Base-by-base conservation (phyloP, 129 eudicot species). In the Rutidosis leptorrhynchoides region DNA sequence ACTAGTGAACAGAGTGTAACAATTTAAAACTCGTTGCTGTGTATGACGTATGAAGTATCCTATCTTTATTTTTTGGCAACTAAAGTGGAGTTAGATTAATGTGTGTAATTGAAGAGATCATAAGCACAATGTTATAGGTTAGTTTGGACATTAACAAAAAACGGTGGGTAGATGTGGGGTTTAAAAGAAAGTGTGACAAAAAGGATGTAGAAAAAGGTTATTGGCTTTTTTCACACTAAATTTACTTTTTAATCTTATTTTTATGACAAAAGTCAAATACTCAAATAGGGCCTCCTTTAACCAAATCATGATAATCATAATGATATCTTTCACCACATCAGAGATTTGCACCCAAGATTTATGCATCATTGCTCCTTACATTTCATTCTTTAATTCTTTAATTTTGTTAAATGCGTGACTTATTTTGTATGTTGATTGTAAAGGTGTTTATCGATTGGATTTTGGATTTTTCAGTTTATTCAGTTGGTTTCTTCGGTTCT, bases 51-150 rank as follows among this genome's bases (percentile, higher is more conserved):
- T 9, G 4, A 37, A 46, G 21, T 56, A 56, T 56, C 20, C 25
- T 37, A 37, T 37, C 16, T 56, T 54, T 55, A 55, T 24, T 30
- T 55, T 55, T 6, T 5, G 29, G 64, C 29, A 58, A 57, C 29
- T 57, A 58, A 58, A 83, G 81, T 65, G 62, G 59, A 45, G 64
- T 78, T 64, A 72, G 77, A 87, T 79, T 71, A 83, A 83, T 81
- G 81, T 87, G 87, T 83, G 87, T 64, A 83, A 81, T 65, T 83
- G 95, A 83, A 87, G 87, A 83, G 90, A 87, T 83, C 80, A 87
- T 87, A 68, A 81, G 81, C 70, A 79, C 16, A 37, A 37, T 56
- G 77, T 83, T 68, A 76, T 81, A 62, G 78, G 83, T 78, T 80
- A 23, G 45, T 83, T 76, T 77, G 62, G 87, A 72, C 86, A 64